Base-by-base conservation (phyloP, 169 alveolate species). In the Eimeria maxima region DNA sequence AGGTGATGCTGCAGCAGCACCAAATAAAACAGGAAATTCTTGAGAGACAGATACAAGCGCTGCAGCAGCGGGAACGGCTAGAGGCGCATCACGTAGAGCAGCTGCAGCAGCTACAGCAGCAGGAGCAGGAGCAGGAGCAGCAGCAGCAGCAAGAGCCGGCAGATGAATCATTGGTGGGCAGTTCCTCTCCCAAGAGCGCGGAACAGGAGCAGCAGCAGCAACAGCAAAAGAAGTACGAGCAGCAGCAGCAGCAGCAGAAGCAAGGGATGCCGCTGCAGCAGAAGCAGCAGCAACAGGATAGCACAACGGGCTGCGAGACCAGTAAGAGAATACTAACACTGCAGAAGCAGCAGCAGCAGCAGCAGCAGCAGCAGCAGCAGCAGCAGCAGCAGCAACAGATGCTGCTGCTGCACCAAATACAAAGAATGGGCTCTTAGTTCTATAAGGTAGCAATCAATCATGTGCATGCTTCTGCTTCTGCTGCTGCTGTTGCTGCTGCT, bases 61-160 rank as follows among this genome's bases (percentile, higher is more conserved):
- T 76, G 87, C 60, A 76, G 87, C 87, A 76, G 24, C 44, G 87
- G 63, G 63, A 42, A 76, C 87, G 87, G 29, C 87, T 76, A 7
- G 87, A 76, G n/a, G 87, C 87, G 18, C 87, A 76, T 76, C 87
- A 76, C 63, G 27, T 76, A 38, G 42, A 76, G 38, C 44, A 38
- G 60, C 87, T 7, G 65, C 87, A 33, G 87, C 87, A 76, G 87
- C 87, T 24, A 63, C 87, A 42, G 87, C 87, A 33, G 10, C 38
- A 42, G 10, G 24, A 24, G 87, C 60, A 14, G 60, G 63, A 42
- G 60, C 60, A 14, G 16, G 6, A 53, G 60, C 60, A 53, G 60
- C 60, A 53, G 60, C 60, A 53, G 60, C 60, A 53, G 60, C 60
- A 14, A 7, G 60, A 14, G 60, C 16, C 60, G 20, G 0, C 1